Conservation (phyloP, 108 stramenopile genomes). For the Parietichytrium sp. region DNA sequence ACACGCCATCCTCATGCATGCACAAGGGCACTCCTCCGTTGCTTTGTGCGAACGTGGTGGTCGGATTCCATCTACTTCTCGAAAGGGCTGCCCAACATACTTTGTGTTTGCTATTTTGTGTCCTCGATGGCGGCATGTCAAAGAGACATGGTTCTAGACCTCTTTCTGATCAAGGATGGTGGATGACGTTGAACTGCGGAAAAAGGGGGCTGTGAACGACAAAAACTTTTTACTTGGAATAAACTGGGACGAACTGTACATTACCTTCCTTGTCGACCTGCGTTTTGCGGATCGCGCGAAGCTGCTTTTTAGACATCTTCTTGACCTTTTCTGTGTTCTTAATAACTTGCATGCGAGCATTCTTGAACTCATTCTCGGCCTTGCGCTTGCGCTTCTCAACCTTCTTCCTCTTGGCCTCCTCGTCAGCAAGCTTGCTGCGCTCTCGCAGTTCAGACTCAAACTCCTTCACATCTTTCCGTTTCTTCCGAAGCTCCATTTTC, state of each 20-base stretch:
- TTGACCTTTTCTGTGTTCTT: constrained; percentile 36
- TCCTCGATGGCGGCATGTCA: no score
- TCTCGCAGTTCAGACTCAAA: constrained; percentile 30
- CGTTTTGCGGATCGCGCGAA: constrained; percentile 7
- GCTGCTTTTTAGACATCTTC: constrained; percentile 32
- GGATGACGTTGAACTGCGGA: no score
- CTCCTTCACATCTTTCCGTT: neutral
- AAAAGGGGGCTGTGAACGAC: no score
- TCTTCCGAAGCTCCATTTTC: constrained; percentile 29
- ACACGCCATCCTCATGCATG: no score
- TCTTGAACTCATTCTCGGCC: constrained; percentile 21
- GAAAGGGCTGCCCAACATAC: no score
- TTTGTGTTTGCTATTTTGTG: no score
- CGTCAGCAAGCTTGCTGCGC: neutral
- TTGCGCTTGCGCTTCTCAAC: neutral
- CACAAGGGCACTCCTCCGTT: no score
- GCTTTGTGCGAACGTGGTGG: no score
- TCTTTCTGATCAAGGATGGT: no score
- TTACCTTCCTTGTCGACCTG: constrained; percentile 14
- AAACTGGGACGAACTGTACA: neutral
- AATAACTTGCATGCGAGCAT: neutral
- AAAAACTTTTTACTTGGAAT: no score
- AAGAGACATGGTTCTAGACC: no score
- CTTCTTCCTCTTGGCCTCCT: neutral
- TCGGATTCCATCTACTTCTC: no score